Conservation (phyloP, 805 yeast genomes). For the Teunomyces kruisii region DNA sequence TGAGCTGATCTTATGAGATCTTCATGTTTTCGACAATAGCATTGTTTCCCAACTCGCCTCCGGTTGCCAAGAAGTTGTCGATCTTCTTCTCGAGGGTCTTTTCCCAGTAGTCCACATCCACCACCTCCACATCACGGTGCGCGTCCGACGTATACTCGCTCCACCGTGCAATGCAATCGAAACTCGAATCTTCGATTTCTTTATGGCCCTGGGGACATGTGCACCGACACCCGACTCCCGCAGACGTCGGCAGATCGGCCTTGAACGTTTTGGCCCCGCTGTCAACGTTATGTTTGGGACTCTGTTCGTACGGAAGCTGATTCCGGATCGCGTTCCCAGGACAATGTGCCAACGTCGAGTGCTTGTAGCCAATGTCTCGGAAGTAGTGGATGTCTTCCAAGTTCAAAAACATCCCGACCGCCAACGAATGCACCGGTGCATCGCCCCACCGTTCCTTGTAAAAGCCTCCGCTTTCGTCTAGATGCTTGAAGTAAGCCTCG, state of each 20-base stretch:
- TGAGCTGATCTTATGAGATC: no score
- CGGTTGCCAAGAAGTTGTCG: constrained; percentile 8
- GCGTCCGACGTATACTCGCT: constrained; percentile 17
- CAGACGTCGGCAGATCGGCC: constrained; percentile 24
- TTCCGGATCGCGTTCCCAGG: constrained; percentile 54
- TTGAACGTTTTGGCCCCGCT: constrained; percentile 4
- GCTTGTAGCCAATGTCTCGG: constrained; percentile 88
- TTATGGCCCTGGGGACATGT: constrained; percentile 53
- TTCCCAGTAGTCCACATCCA: constrained; percentile 19
- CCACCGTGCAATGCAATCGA: constrained; percentile 18
- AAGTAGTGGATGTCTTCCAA: constrained; percentile 80
- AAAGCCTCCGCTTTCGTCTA: constrained; percentile 80
- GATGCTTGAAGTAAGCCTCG: constrained; percentile 60
- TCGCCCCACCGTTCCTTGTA: constrained; percentile 96
- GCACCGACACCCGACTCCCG: constrained; percentile 84
- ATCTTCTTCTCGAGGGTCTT: constrained; percentile 10
- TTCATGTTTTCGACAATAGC: not conserved
- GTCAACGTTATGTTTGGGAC: not conserved
- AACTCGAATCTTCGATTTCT: constrained; percentile 19
- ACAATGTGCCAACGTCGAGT: constrained; percentile 80
- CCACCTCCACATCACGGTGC: constrained; percentile 10
- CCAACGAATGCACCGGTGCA: constrained; percentile 91
- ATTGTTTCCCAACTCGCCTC: constrained; percentile 11
- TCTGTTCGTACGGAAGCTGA: constrained; percentile 42
- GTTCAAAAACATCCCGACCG: constrained; percentile 72